These are phyloP conservation scores for Huntiella bhutanensis DNA, from an alignment of 2,329 filamentous ascomycete genomes.

Conservation along the genomic window DNA sequence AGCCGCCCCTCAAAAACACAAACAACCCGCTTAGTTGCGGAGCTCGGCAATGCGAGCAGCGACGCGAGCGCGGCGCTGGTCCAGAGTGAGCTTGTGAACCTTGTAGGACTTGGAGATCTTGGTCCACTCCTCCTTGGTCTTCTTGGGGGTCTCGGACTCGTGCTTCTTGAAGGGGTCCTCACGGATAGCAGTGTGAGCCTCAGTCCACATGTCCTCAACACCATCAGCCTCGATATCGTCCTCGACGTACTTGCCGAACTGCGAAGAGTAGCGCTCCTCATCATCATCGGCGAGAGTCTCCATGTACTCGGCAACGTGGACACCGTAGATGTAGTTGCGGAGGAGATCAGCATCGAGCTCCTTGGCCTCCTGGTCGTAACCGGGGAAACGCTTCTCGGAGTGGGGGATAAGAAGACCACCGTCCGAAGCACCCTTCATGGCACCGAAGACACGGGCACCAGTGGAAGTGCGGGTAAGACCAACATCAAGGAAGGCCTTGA, in stretches of 20 bases:
- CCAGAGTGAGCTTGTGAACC: constrained; percentile 59
- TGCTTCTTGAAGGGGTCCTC: constrained; percentile 96
- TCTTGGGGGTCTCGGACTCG: constrained; percentile 57
- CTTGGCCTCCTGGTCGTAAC: constrained; percentile 92
- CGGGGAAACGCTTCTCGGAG: constrained; percentile 99
- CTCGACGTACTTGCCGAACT: constrained; percentile 97
- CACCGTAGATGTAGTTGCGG: constrained; percentile 97
- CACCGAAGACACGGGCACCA: constrained; percentile 95
- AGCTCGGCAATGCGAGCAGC: constrained; percentile 83
- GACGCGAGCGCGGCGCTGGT: constrained; percentile 64
- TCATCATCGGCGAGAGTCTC: constrained; percentile 98
- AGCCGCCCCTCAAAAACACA: background rate
- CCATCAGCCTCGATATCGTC: constrained; percentile 92
- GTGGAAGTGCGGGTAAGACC: constrained; percentile 94
- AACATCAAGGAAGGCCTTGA: constrained; percentile 98
- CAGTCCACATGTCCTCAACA: constrained; percentile 87
- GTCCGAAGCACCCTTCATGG: constrained; percentile 98
- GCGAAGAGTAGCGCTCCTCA: constrained; percentile 97
- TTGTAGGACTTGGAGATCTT: constrained; percentile 82
- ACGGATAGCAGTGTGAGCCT: constrained; percentile 92
- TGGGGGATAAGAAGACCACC: constrained; percentile 93
- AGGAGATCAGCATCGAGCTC: constrained; percentile 94
- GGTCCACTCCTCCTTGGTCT: constrained; percentile 96
- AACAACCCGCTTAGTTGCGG: constrained; percentile 19
- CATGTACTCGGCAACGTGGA: constrained; percentile 99